Conservation (phyloP, 106 monocot genomes). For the Alisma plantagoaquatica region DNA sequence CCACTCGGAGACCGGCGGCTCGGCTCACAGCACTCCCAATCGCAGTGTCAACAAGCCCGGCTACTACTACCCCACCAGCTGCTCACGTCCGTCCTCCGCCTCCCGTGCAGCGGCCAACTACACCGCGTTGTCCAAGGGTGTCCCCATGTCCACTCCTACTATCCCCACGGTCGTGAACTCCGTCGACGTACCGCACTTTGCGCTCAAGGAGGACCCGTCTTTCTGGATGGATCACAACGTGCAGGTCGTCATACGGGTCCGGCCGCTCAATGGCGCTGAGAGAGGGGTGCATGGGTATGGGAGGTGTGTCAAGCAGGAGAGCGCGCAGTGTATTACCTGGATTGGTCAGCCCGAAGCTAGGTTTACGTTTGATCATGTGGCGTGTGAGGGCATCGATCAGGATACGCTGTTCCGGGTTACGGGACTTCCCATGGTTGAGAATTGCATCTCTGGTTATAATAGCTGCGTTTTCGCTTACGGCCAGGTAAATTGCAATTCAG, state of each 20-base stretch:
- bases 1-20: slow-evolving; percentile 54
- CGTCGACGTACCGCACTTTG: slow-evolving; percentile 67
- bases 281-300: slow-evolving; percentile 40
- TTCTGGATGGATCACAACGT: slow-evolving; percentile 98
- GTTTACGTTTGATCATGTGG: slow-evolving; percentile 91
- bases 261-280: slow-evolving; percentile 65
- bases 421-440: slow-evolving; percentile 91
- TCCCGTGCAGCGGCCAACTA: slow-evolving; percentile 13
- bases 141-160: slow-evolving; percentile 14
- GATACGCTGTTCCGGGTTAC: slow-evolving; percentile 79
- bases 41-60: slow-evolving; percentile 66
- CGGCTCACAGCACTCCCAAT: slow-evolving; percentile 73
- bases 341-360: slow-evolving; percentile 69
- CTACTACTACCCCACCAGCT: slow-evolving; percentile 18
- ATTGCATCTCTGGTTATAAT: slow-evolving; percentile 97
- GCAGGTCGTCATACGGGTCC: slow-evolving; percentile 93
- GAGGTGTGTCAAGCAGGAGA: slow-evolving; percentile 91
- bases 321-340: slow-evolving; percentile 65
- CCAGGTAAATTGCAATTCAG: no score
- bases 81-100: slow-evolving; percentile 28
- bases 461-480: slow-evolving; percentile 98
- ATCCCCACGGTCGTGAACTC: slow-evolving; percentile 20
- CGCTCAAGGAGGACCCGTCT: slow-evolving; percentile 77
- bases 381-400: slow-evolving; percentile 87
- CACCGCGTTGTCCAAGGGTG: slow-evolving; percentile 26